Evolutionary conservation across 2,329 filamentous ascomycete species (phyloP).

Genomic region (Corinectria fuckeliana): DNA sequence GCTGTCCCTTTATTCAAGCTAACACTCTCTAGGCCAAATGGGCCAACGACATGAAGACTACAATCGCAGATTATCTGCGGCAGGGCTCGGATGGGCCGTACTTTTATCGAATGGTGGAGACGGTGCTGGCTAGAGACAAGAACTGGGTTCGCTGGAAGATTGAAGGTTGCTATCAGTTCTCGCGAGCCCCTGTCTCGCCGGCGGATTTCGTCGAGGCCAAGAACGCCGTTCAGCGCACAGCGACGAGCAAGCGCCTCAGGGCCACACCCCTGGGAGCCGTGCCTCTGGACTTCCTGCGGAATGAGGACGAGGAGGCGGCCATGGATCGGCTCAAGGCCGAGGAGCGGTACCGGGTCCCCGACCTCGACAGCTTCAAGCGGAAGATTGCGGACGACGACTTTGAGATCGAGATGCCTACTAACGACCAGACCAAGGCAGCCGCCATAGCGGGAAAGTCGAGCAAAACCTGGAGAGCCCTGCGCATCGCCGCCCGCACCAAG

Average conservation of each 20-base stretch:
- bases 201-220: slow-evolving; percentile 74
- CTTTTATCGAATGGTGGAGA: slow-evolving; percentile 96
- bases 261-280: slow-evolving; percentile 74
- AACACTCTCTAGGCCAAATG: slow-evolving; percentile 70
- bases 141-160: slow-evolving; percentile 99
- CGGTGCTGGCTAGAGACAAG: slow-evolving; percentile 92
- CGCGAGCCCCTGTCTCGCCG: slow-evolving; percentile 73
- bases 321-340: slow-evolving; percentile 73
- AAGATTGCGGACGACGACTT: slow-evolving; percentile 82
- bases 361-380: slow-evolving; percentile 72
- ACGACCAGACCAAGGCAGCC: slow-evolving; percentile 60
- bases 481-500: slow-evolving; percentile 76
- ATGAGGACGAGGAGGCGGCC: slow-evolving; percentile 63
- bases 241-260: slow-evolving; percentile 74
- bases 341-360: slow-evolving; percentile 71
- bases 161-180: slow-evolving; percentile 88
- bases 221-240: slow-evolving; percentile 67
- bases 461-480: slow-evolving; percentile 88
- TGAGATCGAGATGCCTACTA: slow-evolving; percentile 82
- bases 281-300: slow-evolving; percentile 78
- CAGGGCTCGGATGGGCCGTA: slow-evolving; percentile 84
- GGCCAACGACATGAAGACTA: slow-evolving; percentile 77
- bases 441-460: slow-evolving; percentile 78
- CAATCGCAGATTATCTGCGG: slow-evolving; percentile 84
- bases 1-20: slow-evolving; percentile 1